phyloP scores from a whole-genome alignment of 306 rosid species.

The Amphicarpaea edgeworthii region DNA sequence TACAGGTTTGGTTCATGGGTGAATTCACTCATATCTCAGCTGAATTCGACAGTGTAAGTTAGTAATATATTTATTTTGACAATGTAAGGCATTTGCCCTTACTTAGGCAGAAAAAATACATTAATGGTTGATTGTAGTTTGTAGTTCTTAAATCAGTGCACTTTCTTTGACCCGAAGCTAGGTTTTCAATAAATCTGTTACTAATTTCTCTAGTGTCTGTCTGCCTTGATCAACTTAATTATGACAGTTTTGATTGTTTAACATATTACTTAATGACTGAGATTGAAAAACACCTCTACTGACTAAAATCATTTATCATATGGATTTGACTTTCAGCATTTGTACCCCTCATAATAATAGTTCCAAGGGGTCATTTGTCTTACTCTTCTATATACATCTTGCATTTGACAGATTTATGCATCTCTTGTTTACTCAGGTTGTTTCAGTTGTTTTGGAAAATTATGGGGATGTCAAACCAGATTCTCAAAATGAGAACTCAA shows the following conservation, averaged over 20 bases:
- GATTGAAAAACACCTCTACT: constrained; percentile 16
- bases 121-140: constrained; percentile 8
- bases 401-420: constrained; percentile 43
- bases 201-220: constrained; percentile 4
- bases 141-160: constrained; percentile 20
- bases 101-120: neutral
- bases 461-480: constrained; percentile 53
- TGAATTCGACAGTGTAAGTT: constrained; percentile 74
- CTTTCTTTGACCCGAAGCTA: constrained; percentile 41
- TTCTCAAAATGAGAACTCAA: constrained; percentile 43
- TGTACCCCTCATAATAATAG: constrained; percentile 16
- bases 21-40: constrained; percentile 73
- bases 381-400: constrained; percentile 16
- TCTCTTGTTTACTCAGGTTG: constrained; percentile 58
- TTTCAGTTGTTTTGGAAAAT: constrained; percentile 75
- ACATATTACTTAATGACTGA: constrained; percentile 6
- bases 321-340: constrained; percentile 14
- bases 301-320: constrained; percentile 15
- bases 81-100: neutral
- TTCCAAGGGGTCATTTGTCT: constrained; percentile 29
- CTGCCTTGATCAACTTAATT: neutral
- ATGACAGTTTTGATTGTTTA: constrained; percentile 22
- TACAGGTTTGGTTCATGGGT: constrained; percentile 86
- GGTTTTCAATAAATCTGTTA: constrained; percentile 10
- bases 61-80: constrained; percentile 21